Evolutionary conservation across 148 eudicot species (phyloP).

Genomic region (Camellia lanceoleosa): DNA sequence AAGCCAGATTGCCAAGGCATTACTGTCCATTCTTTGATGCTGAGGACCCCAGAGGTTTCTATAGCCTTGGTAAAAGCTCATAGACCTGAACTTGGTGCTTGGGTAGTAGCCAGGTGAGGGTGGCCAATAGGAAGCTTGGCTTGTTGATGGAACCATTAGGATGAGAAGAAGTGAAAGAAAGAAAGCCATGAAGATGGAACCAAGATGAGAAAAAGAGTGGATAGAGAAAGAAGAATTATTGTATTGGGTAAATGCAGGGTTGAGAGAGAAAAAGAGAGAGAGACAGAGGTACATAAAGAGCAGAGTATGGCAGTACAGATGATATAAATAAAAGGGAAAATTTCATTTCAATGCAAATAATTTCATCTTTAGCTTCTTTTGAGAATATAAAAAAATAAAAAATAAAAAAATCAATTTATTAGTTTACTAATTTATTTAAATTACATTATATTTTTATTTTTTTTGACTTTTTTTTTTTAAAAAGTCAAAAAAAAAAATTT

Average conservation of each 20-base stretch:
- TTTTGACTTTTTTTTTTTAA: too few species aligned
- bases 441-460: too few species aligned
- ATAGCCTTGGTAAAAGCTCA: slow-evolving; percentile 60
- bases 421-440: too few species aligned
- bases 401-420: too few species aligned
- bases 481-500: too few species aligned
- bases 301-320: slow-evolving; percentile 17
- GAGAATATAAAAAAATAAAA: too few species aligned
- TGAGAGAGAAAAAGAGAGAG: slow-evolving; percentile 12
- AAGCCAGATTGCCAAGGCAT: slow-evolving; percentile 71
- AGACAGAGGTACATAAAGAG: not conserved
- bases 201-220: not conserved
- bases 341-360: not conserved
- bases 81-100: slow-evolving; percentile 55
- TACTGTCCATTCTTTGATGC: slow-evolving; percentile 55
- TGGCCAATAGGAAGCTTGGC: slow-evolving; percentile 55
- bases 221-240: not conserved
- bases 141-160: slow-evolving; percentile 22
- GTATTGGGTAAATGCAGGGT: slow-evolving; percentile 19
- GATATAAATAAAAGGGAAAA: slow-evolving; percentile 22
- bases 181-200: slow-evolving; percentile 28
- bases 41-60: slow-evolving; percentile 80
- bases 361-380: too few species aligned
- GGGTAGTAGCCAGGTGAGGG: slow-evolving; percentile 85
- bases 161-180: slow-evolving; percentile 20